Base-by-base conservation (phyloP, 306 rosid genomes). In the Luffa aegyptiaca region DNA sequence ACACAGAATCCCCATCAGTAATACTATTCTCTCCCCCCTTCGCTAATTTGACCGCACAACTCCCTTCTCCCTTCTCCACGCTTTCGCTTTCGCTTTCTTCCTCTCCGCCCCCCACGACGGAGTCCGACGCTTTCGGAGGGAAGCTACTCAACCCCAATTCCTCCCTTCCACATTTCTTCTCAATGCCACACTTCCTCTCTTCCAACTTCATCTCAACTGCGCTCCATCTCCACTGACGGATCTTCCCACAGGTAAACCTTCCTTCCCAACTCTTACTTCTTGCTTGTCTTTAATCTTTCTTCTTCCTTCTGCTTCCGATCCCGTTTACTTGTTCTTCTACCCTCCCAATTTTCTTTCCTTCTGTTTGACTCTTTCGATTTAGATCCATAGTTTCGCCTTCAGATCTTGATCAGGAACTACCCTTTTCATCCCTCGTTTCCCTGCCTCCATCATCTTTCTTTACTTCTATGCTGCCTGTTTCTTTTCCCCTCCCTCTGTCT, bases 351-450 rank as follows among this genome's bases (percentile, higher is more conserved):
- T 48, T 14, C 42, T 42, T 41, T 44, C 53, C 52, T 8, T 69
- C 36, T 69, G 2, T 48, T 48, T 48, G 0, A 72, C 37, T 48
- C 39, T 48, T 46, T 46, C 5, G 2, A 68, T 49, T 73, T 73
- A 73, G 77, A 73, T 73, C 77, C 77, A 8, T 73, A 1, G 77
- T 48, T 73, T 73, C 18, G 20, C 11, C 42, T 49, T 73, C 59
- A 26, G 59, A 73, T 73, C 77, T 73, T 73, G 77, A 49, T 73
- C 42, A 45, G 8, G 26, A 48, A 33, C 14, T 73, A 14, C 44
- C 61, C 77, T 49, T 48, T 16, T 48, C 20, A 48, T 31, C 42
- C 17, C 53, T 42, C 8, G 8, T 68, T 66, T 3, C 31, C 6
- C 20, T 64, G 6, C 13, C 26, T 66, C 14, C 4, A 8, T 39